phyloP scores from a whole-genome alignment of 169 alveolate genomes.

The Eimeria praecox region DNA sequence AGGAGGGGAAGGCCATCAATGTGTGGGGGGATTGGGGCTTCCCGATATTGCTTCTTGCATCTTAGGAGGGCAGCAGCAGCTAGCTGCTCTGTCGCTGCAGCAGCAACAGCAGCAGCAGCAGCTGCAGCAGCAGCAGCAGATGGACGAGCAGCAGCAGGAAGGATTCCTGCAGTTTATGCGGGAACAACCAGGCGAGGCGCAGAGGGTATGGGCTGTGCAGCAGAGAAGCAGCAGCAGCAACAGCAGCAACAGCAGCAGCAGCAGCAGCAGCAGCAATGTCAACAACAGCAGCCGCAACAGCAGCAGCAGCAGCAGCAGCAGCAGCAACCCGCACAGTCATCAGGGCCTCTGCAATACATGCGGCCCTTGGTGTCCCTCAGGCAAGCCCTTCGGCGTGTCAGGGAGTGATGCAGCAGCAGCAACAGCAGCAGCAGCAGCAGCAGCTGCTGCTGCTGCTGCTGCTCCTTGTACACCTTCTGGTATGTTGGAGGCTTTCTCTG shows the following conservation, averaged over 20 bases:
- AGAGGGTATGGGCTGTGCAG: constrained; percentile 18
- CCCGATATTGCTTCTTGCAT: constrained; percentile 57
- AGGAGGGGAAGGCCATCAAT: background rate
- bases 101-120: constrained; percentile 46
- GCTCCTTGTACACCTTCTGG: background rate
- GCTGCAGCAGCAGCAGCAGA: constrained; percentile 38
- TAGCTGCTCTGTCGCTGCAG: background rate
- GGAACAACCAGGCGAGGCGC: background rate
- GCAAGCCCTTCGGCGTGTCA: background rate
- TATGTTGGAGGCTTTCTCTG: background rate
- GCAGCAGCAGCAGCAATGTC: constrained; percentile 41
- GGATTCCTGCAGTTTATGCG: background rate
- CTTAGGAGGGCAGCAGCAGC: constrained; percentile 35
- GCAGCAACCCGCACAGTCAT: constrained; percentile 2
- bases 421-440: constrained; percentile 35
- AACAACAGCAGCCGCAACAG: background rate
- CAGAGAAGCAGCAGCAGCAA: constrained; percentile 44
- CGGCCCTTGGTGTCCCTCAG: constrained; percentile 17
- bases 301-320: constrained; percentile 56
- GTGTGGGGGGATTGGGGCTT: constrained; percentile 25
- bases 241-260: constrained; percentile 33
- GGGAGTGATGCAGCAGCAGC: constrained; percentile 29
- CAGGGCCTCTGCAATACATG: background rate
- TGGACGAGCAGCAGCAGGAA: constrained; percentile 11
- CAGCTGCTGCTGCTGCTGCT: constrained; percentile 12